These are phyloP conservation scores for Lepiota subincarnata DNA, from an alignment of 768 basidiomycete species.

Conservation along the genomic window DNA sequence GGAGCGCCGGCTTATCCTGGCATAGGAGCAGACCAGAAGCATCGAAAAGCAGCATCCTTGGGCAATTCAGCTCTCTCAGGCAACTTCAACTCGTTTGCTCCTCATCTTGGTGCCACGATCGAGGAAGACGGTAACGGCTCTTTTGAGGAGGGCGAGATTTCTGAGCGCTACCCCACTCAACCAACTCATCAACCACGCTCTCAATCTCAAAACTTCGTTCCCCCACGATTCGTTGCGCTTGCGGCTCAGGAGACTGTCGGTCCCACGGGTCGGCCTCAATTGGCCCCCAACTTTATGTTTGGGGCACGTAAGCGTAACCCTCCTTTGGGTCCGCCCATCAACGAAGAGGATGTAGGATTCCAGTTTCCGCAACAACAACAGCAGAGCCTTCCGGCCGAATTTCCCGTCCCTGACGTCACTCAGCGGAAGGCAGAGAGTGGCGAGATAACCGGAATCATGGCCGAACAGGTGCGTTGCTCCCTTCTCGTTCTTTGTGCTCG, in stretches of 20 bases:
- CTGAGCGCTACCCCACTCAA: slow-evolving; percentile 48
- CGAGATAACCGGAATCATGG: slow-evolving; percentile 89
- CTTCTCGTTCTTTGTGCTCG: background rate
- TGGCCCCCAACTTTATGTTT: slow-evolving; percentile 91
- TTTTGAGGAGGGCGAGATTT: slow-evolving; percentile 79
- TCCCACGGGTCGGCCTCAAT: slow-evolving; percentile 79
- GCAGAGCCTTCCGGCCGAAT: slow-evolving; percentile 23
- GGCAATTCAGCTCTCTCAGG: slow-evolving; percentile 54
- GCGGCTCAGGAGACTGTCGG: slow-evolving; percentile 66
- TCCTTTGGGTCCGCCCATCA: slow-evolving; percentile 68
- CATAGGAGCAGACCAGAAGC: slow-evolving; percentile 48
- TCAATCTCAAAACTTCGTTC: slow-evolving; percentile 80
- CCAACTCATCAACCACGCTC: slow-evolving; percentile 66
- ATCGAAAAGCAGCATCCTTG: slow-evolving; percentile 79
- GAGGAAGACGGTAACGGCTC: slow-evolving; percentile 73
- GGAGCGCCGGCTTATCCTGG: slow-evolving; percentile 36
- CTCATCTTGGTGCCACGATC: slow-evolving; percentile 79
- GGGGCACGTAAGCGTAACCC: slow-evolving; percentile 60
- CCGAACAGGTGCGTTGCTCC: slow-evolving; percentile 80
- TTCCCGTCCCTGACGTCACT: slow-evolving; percentile 27
- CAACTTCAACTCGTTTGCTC: slow-evolving; percentile 69
- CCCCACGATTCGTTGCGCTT: slow-evolving; percentile 83
- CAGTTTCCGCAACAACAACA: slow-evolving; percentile 74
- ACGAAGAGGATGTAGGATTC: slow-evolving; percentile 77
- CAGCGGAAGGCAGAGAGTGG: slow-evolving; percentile 63